phyloP scores from a whole-genome alignment of 345 rosid genomes.

The Aethionema arabicum region DNA sequence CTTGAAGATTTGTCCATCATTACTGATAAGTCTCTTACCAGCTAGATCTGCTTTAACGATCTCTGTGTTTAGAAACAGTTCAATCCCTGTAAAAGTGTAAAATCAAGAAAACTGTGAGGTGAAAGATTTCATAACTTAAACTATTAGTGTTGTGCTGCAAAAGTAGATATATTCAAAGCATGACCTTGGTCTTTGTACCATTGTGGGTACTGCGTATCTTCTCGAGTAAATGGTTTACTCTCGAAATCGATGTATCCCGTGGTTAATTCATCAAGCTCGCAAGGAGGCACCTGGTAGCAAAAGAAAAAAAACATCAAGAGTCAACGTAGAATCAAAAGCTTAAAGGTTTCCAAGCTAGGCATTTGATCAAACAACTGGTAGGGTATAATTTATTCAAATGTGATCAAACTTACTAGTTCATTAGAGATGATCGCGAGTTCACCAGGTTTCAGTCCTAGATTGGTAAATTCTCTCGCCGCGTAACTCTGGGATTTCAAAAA shows the following conservation, averaged over 20 bases:
- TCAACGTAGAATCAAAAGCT: not conserved
- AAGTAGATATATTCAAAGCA: no score
- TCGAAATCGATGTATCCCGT: slow-evolving; percentile 69
- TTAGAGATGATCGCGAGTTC: slow-evolving; percentile 73
- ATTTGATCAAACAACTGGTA: no score
- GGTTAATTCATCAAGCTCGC: slow-evolving; percentile 81
- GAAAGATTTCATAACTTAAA: no score
- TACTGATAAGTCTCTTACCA: slow-evolving; percentile 54
- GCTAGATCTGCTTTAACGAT: slow-evolving; percentile 75
- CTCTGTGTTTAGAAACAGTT: slow-evolving; percentile 65
- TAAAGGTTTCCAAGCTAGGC: no score
- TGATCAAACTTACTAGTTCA: slow-evolving; percentile 44
- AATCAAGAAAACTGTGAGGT: no score
- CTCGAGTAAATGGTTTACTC: slow-evolving; percentile 16
- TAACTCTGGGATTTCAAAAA: slow-evolving; percentile 38
- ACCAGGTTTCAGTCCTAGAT: slow-evolving; percentile 62
- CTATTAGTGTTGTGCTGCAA: no score
- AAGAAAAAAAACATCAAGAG: not conserved
- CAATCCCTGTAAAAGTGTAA: slow-evolving; percentile 46
- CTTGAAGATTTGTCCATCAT: slow-evolving; percentile 54
- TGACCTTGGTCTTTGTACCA: slow-evolving; percentile 59
- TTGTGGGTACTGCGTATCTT: slow-evolving; percentile 61
- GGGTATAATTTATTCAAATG: no score
- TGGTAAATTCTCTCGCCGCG: slow-evolving; percentile 77
- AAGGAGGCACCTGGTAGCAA: slow-evolving; percentile 49